phyloP scores from a whole-genome alignment of 2,329 filamentous ascomycete species.

The Teratosphaeria viscida region DNA sequence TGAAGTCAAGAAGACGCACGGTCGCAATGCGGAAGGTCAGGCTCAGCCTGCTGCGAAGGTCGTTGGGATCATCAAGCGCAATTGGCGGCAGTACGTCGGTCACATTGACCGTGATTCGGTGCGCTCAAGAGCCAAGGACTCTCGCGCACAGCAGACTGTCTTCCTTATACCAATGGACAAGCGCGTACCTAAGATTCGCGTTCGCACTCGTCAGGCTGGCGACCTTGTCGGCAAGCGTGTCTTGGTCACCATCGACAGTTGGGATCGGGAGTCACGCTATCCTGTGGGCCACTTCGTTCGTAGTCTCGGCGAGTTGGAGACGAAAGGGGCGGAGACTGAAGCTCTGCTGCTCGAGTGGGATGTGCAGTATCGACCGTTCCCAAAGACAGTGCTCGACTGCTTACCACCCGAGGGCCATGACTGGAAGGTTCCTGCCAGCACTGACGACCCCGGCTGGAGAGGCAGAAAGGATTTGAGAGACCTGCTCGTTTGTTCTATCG shows the following conservation, averaged over 20 bases:
- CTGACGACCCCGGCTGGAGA: conserved; percentile 75
- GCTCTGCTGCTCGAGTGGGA: conserved; percentile 90
- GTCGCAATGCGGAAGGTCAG: conserved; percentile 61
- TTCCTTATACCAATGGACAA: conserved; percentile 98
- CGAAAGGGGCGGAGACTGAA: conserved; percentile 95
- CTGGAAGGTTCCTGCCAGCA: conserved; percentile 79
- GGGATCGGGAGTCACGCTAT: conserved; percentile 88
- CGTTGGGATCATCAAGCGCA: conserved; percentile 85
- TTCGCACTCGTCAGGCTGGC: conserved; percentile 80
- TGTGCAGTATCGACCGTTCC: conserved; percentile 94
- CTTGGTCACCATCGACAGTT: conserved; percentile 85
- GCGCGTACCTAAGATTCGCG: conserved; percentile 87
- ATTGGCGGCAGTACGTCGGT: conserved; percentile 96
- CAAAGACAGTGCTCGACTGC: conserved; percentile 89
- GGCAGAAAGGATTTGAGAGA: conserved; percentile 74
- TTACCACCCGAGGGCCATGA: conserved; percentile 82
- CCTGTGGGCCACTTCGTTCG: conserved; percentile 90
- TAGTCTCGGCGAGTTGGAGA: conserved; percentile 85
- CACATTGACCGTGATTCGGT: conserved; percentile 85
- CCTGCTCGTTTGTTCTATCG: conserved; percentile 91
- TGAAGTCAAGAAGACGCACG: conserved; percentile 78
- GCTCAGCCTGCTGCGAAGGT: conserved; percentile 86
- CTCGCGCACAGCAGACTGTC: conserved; percentile 78
- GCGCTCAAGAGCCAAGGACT: conserved; percentile 60
- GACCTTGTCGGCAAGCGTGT: conserved; percentile 87